A percentile compares a stretch with the other conserved stretches of the same genome.
Evolutionary conservation across 805 yeast genomes (phyloP).

Genomic region (Phaffomyces antillensis): DNA sequence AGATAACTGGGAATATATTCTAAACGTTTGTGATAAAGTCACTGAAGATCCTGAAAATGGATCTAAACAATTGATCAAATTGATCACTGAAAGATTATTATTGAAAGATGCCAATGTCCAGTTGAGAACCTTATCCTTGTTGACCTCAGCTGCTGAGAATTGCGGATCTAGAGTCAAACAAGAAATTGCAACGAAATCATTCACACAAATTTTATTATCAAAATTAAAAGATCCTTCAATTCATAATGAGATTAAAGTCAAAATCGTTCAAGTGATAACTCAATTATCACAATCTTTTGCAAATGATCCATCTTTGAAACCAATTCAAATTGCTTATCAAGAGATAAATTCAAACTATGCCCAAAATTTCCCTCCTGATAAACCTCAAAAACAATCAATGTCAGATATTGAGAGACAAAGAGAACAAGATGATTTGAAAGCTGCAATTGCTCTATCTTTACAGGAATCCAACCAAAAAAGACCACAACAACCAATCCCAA

Average conservation of each 20-base stretch:
- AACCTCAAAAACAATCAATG: slow-evolving; percentile 50
- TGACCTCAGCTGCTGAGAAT: slow-evolving; percentile 64
- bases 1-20: slow-evolving; percentile 62
- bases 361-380: slow-evolving; percentile 36
- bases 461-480: slow-evolving; percentile 19
- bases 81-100: slow-evolving; percentile 41
- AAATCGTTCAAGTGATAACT: slow-evolving; percentile 57
- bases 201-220: slow-evolving; percentile 40
- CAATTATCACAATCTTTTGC: slow-evolving; percentile 61
- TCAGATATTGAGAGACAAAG: slow-evolving; percentile 36
- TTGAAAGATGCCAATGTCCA: slow-evolving; percentile 59
- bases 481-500: slow-evolving; percentile 11
- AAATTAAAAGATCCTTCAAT: slow-evolving; percentile 46
- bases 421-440: slow-evolving; percentile 77
- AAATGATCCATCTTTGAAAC: slow-evolving; percentile 68
- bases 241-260: slow-evolving; percentile 61
- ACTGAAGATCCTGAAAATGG: slow-evolving; percentile 53
- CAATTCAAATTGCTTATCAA: slow-evolving; percentile 55
- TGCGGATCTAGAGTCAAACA: slow-evolving; percentile 66
- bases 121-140: slow-evolving; percentile 46
- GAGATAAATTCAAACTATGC: slow-evolving; percentile 40
- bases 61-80: slow-evolving; percentile 35
- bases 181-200: slow-evolving; percentile 51
- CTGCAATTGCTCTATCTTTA: slow-evolving; percentile 68
- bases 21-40: slow-evolving; percentile 63